Conservation (phyloP, 306 rosid genomes). For the Trifolium dubium region DNA sequence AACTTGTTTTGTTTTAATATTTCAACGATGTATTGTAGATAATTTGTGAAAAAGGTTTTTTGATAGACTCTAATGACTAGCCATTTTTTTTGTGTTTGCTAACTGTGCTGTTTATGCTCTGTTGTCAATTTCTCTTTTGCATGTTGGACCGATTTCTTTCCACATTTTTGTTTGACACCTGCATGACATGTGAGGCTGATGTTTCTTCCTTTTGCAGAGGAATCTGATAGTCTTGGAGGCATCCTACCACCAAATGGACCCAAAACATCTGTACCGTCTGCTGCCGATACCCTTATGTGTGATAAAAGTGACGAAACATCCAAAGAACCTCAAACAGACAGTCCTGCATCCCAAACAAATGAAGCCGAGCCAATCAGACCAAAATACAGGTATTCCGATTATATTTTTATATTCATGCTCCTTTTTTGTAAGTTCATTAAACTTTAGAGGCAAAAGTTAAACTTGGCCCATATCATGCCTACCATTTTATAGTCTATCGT, state of each 20-base stretch:
- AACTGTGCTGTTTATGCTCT: slow-evolving; percentile 2
- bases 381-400: slow-evolving; percentile 57
- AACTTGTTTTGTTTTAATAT: neutral
- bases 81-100: slow-evolving; percentile 11
- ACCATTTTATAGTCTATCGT: slow-evolving; percentile 12
- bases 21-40: neutral
- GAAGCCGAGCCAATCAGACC: slow-evolving; percentile 39
- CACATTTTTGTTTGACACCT: neutral
- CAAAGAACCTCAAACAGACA: slow-evolving; percentile 42
- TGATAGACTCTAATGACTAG: neutral
- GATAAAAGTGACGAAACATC: slow-evolving; percentile 28
- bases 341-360: slow-evolving; percentile 23
- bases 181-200: slow-evolving; percentile 7
- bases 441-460: neutral
- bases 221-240: slow-evolving; percentile 38
- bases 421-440: slow-evolving; percentile 4
- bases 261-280: slow-evolving; percentile 10
- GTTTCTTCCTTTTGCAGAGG: slow-evolving; percentile 45
- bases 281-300: slow-evolving; percentile 25
- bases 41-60: neutral
- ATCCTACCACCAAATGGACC: slow-evolving; percentile 29
- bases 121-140: slow-evolving; percentile 7
- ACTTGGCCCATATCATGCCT: neutral
- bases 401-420: slow-evolving; percentile 16
- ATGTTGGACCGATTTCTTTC: neutral